Percentiles rank a stretch among this genome's conserved stretches.
Conservation (phyloP, 768 basidiomycete genomes). For the Amanita muscaria region DNA sequence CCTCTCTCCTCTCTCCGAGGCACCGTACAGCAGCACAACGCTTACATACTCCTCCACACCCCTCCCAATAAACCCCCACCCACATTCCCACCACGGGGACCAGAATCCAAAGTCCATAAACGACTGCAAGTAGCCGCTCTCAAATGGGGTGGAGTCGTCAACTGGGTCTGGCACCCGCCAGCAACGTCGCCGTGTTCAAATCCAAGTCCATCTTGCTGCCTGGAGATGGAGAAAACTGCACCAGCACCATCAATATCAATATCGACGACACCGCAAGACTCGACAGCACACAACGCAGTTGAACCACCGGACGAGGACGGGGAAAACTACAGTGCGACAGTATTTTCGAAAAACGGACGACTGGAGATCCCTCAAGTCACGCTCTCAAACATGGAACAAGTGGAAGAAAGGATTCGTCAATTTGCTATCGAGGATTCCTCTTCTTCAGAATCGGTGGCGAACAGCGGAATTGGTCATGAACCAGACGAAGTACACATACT, state of each 20-base stretch:
- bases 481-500: constrained; percentile 41
- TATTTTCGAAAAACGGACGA: constrained; percentile 41
- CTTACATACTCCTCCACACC: constrained; percentile 50
- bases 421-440: constrained; percentile 14
- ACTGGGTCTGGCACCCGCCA: constrained; percentile 46
- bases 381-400: constrained; percentile 40
- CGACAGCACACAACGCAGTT: constrained; percentile 6
- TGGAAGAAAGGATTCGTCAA: constrained; percentile 28
- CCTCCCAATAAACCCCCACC: constrained; percentile 28
- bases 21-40: constrained; percentile 42
- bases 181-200: too few relatives aligned
- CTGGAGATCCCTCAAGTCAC: constrained; percentile 42
- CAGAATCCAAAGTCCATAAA: constrained; percentile 41
- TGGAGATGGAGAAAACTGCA: background rate
- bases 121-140: constrained; percentile 35
- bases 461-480: constrained; percentile 3
- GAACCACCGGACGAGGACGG: background rate
- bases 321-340: constrained; percentile 30
- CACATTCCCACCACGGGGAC: constrained; percentile 34
- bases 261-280: too few relatives aligned
- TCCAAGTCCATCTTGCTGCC: too few relatives aligned
- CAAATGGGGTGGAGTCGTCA: constrained; percentile 48
- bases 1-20: constrained; percentile 28
- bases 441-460: too few relatives aligned
- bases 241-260: background rate